Evolutionary conservation across 129 eudicot genomes (phyloP), one percentile per base, ranked within the genome.

Genomic region (Pseudognaphalium luteoalbum): DNA sequence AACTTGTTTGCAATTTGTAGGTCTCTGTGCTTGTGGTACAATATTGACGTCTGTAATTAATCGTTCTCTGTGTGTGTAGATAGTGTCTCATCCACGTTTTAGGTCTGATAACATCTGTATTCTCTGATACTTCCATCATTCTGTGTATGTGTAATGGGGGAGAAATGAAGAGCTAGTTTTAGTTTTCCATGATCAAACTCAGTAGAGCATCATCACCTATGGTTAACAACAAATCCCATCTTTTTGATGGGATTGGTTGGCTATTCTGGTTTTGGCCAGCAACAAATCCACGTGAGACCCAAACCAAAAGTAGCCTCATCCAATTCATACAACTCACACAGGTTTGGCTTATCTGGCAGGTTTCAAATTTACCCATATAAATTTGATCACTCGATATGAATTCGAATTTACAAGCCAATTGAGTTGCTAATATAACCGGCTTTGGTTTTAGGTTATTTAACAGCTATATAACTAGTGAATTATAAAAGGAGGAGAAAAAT

Each of bases 1-100:
- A 73, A 67, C 25, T 69, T 47, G 66, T 39, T 11, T 79, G 68
- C 66, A 67, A 19, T 59, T 67, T 67, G 75, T 80, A 74, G 82
- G 77, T 54, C 30, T 50, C 0, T 50, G 64, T 76, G 29, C 19
- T 16, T 76, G 41, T 76, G 4, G 30, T 76, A 17, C 64, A 33
- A 76, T 72, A 34, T 52, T 52, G 57, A 67, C 71, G 59, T 52
- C 6, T 80, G 84, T 80, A 74, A 80, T 80, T 80, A 80, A 57
- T 73, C 63, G 42, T 67, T 59, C 30, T 21, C 42, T 68, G 70
- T 61, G 54, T 68, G 20, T 70, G 66, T 80, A 80, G 84, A 80
- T 80, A 80, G 39, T 12, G 25, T 59, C 71, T 68, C n/a, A 17
- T 73, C 35, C 19, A 60, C 41, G 60, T 72, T 80, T 73, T 80